Base-by-base conservation (phyloP, 768 basidiomycete species). In the Mycena venus region DNA sequence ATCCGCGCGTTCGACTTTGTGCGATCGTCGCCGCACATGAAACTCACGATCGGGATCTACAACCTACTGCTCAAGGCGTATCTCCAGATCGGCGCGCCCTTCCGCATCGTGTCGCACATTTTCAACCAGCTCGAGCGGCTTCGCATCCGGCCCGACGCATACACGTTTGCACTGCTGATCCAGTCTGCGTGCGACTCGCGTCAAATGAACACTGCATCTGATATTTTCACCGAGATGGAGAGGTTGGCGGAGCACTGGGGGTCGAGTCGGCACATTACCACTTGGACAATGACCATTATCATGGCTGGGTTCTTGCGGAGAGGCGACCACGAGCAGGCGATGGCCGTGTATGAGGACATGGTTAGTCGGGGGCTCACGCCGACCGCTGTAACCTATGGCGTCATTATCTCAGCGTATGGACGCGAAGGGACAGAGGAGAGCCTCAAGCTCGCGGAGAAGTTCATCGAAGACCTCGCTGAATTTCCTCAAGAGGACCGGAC, bases 1-100 rank as follows among this genome's bases (percentile, higher is more conserved):
- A 87, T 96, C 70, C 87, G 89, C 27, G 84, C 91, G 15, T 98
- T 94, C 79, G 90, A 93, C 75, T 91, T 89, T 75, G 84, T 95
- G 55, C 81, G 83, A 42, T 77, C 84, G 27, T 80, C 85, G 32
- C 78, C 80, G 66, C 80, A 84, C 49, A 81, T 85, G 51, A 81
- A 84, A 62, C 84, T 91, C 44, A 85, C 89, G 49, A 88, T 93
- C 79, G 88, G 91, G 60, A 87, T 93, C 63, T 93, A 91, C 82
- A 96, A 96, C 81, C 91, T 91, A 29, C 87, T 98, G 29, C 84
- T 98, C 76, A 95, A 95, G 82, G 95, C 96, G 2, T 94, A 95
- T 78, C 90, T 98, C 65, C 85, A 93, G 58, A 89, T 95, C 40
- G 95, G 94, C 29, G 91, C 95, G 2, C 96, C 97, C 0, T 94